Conservation (phyloP, 1,284 basidiomycete species). For the Cryptococcus wingfieldii region DNA sequence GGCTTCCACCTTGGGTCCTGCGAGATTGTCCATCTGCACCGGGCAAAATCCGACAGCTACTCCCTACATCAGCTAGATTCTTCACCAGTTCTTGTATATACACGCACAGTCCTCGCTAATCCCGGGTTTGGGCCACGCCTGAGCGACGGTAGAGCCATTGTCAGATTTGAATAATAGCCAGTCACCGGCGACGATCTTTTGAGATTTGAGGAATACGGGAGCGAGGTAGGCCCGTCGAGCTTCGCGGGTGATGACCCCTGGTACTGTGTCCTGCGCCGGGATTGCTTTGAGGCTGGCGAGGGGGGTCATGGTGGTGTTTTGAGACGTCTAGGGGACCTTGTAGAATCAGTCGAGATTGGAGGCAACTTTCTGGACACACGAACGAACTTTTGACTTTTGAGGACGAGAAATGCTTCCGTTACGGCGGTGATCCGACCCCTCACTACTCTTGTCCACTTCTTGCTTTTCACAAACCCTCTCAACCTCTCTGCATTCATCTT, state of each 20-base stretch:
- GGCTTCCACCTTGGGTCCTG: slow-evolving; percentile 18
- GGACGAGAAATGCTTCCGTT: no score
- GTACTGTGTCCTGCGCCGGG: no score
- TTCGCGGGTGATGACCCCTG: slow-evolving; percentile 5
- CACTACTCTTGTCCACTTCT: no score
- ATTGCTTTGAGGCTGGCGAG: no score
- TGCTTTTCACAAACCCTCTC: no score
- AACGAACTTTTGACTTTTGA: no score
- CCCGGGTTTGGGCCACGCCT: slow-evolving; percentile 38
- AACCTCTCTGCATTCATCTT: no score
- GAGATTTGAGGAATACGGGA: slow-evolving; percentile 34
- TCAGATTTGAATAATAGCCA: slow-evolving; percentile 27
- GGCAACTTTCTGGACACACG: no score
- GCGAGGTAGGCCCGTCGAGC: slow-evolving; percentile 37
- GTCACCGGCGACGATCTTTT: slow-evolving; percentile 44
- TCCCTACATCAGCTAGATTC: neutral
- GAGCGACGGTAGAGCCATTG: slow-evolving; percentile 17
- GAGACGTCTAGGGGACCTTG: no score
- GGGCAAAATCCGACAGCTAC: slow-evolving; percentile 23
- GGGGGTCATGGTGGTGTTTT: no score
- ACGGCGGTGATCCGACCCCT: no score
- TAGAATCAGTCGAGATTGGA: no score
- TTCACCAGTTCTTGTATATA: neutral
- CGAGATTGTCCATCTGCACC: slow-evolving; percentile 21
- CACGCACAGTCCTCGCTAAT: slow-evolving; percentile 35